These are phyloP conservation scores for Moesziomyces sp. DNA, from an alignment of 1,284 basidiomycete species.

Conservation along the genomic window DNA sequence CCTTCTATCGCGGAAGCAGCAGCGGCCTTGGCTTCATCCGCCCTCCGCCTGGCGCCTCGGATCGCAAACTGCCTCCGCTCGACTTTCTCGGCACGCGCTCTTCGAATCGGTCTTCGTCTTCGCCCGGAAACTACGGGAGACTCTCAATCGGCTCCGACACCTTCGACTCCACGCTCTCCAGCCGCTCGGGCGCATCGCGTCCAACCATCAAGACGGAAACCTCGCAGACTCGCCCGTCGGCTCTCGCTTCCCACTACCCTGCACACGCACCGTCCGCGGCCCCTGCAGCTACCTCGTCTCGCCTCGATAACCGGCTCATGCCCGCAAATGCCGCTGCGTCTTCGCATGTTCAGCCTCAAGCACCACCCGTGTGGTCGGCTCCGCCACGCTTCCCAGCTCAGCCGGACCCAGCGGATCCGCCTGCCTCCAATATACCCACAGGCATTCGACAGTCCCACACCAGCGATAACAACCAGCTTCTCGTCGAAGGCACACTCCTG, in stretches of 20 bases:
- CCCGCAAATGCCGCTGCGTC: neutral
- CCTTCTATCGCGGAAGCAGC: conserved; percentile 41
- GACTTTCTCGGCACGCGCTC: conserved; percentile 23
- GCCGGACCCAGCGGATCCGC: neutral
- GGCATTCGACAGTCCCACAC: conserved; percentile 7
- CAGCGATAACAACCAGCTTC: conserved; percentile 20
- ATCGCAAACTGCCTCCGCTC: conserved; percentile 30
- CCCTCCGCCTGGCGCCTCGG: conserved; percentile 15
- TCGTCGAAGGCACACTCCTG: conserved; percentile 25
- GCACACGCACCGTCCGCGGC: neutral
- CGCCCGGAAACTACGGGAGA: conserved; percentile 30
- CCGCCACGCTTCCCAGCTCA: neutral
- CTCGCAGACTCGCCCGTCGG: conserved; percentile 11
- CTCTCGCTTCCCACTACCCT: neutral
- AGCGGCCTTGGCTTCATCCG: conserved; percentile 42
- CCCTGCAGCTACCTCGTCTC: neutral
- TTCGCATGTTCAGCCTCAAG: no score
- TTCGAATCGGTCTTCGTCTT: conserved; percentile 19
- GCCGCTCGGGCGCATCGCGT: conserved; percentile 6
- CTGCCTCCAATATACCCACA: neutral
- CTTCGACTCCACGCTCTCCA: conserved; percentile 14
- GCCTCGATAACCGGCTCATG: neutral
- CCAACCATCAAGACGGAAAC: conserved; percentile 2
- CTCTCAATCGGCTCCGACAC: conserved; percentile 23
- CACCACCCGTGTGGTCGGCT: neutral